Base-by-base conservation (phyloP, 2,329 filamentous ascomycete species). In the Exophiala bonariae region DNA sequence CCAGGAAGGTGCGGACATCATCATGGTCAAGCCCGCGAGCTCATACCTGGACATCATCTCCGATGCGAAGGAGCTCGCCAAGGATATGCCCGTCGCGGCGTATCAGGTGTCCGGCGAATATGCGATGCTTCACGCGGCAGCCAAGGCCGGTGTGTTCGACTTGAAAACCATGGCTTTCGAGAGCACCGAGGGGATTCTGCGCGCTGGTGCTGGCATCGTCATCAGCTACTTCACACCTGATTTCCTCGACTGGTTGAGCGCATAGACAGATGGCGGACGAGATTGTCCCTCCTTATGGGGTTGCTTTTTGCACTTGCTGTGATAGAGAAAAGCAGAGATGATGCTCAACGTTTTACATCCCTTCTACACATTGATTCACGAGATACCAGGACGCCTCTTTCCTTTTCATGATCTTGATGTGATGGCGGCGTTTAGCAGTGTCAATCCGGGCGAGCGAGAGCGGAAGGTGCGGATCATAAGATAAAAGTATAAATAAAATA, bases 101-200 rank as follows among this genome's bases (percentile, higher is more conserved):
- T 99, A 99, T 68, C 93, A 99, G 68, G 93, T 99, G 49, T 93
- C 87, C 61, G 93, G 93, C 59, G 93, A 99, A 73, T 99, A 86
- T 65, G 91, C 93, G 56, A 97, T 97, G 93, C 93, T 99, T 42
- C 89, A 96, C 63, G 93, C 93, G 0, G 93, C 81, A 16, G 93
- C 93, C 39, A 95, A 96, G 68, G 92, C 93, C 1, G 93, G 93
- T 3, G 93, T 99, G 3, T 99, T 97, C 64, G 92, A 96, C 66
- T 74, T 97, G 63, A 93, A 92, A 74, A 76, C 85, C 3, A 96
- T 96, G 88, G 93, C 89, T 0, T 91, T 96, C 60, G 93, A 99
- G 74, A 86, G 88, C 49, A 95, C 89, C 0, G 89, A 97, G 69
- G 89, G 91, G 18, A 97, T 99, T 54, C 72, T 99, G 50, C 80